These are phyloP conservation scores for Trichoderma sp. DNA, from an alignment of 2,329 filamentous ascomycete species.

Conservation along the genomic window DNA sequence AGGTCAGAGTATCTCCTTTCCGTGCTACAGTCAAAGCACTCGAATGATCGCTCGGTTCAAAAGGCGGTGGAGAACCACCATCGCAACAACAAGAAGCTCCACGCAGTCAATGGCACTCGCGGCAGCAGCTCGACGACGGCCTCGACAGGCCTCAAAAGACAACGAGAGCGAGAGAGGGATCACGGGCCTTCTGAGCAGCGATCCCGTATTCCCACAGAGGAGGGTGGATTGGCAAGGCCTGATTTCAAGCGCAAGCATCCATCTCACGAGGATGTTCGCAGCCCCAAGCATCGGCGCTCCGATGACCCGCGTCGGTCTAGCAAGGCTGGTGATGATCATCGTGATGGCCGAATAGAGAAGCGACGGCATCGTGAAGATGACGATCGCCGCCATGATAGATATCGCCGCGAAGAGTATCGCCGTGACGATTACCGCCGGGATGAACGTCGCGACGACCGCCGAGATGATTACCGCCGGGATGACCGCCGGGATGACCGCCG, in stretches of 20 bases:
- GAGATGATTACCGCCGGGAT: slow-evolving; percentile 24
- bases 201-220: slow-evolving; percentile 49
- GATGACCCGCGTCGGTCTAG: slow-evolving; percentile 41
- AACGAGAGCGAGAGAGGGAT: slow-evolving; percentile 45
- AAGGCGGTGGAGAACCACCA: slow-evolving; percentile 88
- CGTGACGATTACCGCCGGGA: slow-evolving; percentile 28
- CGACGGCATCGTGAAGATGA: slow-evolving; percentile 32
- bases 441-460: slow-evolving; percentile 26
- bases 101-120: slow-evolving; percentile 57
- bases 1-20: slow-evolving; percentile 92
- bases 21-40: slow-evolving; percentile 84
- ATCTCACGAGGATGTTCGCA: slow-evolving; percentile 42
- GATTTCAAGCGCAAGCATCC: slow-evolving; percentile 62
- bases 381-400: slow-evolving; percentile 33
- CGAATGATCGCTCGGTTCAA: slow-evolving; percentile 70
- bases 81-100: slow-evolving; percentile 82
- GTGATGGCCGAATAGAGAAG: slow-evolving; percentile 33
- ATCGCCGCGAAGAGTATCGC: slow-evolving; percentile 36
- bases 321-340: slow-evolving; percentile 38
- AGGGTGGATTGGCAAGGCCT: slow-evolving; percentile 48
- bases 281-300: slow-evolving; percentile 41
- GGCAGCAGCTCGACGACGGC: slow-evolving; percentile 69
- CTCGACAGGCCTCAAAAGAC: slow-evolving; percentile 47
- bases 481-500: slow-evolving; percentile 21
- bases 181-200: slow-evolving; percentile 44